Conservation (phyloP, 176 grass and related monocot genomes). For the Tillandsia leiboldiana region DNA sequence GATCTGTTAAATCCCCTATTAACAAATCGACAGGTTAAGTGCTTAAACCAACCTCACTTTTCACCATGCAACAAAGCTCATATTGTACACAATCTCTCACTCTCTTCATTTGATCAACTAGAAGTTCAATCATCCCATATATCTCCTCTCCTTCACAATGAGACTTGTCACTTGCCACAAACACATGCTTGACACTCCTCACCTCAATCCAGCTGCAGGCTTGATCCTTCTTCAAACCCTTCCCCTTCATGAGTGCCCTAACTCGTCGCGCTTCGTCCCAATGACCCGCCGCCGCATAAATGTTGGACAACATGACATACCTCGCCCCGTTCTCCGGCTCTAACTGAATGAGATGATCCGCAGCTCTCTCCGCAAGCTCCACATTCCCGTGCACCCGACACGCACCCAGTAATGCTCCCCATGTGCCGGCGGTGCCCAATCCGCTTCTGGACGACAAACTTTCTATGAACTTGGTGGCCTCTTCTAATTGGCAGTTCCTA, state of each 20-base stretch:
- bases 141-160: conserved; percentile 31
- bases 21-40: no score
- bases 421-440: conserved; percentile 33
- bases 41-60: neutral
- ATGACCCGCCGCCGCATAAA: conserved; percentile 52
- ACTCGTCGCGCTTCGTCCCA: conserved; percentile 51
- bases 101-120: conserved; percentile 31
- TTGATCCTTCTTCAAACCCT: conserved; percentile 54
- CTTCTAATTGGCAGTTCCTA: conserved; percentile 40
- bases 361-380: conserved; percentile 48
- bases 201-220: conserved; percentile 75
- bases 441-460: conserved; percentile 26
- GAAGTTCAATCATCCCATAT: conserved; percentile 32
- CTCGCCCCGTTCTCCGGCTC: conserved; percentile 60
- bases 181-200: conserved; percentile 45
- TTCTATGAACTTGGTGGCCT: conserved; percentile 49
- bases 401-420: conserved; percentile 59
- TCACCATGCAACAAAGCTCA: conserved; percentile 23
- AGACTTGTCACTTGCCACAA: conserved; percentile 40
- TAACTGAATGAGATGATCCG: conserved; percentile 38
- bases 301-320: conserved; percentile 65
- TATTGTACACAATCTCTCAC: conserved; percentile 20
- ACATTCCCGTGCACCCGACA: conserved; percentile 58
- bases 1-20: no score
- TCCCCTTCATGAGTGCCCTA: conserved; percentile 50